Percentiles rank a stretch among this genome's conserved stretches.
These are phyloP conservation scores for sunflower (Helianthus annuus) DNA, from an alignment of 129 eudicot genomes.

Conservation along the genomic window HanXRQr2.0-SUNRISE NC_035445.2:80090957-80091456, in stretches of 20 bases:
- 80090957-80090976: neutral
- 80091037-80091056: slow-evolving; percentile 43
- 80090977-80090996: neutral
- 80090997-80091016: slow-evolving; percentile 57
- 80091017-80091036: slow-evolving; percentile 56
- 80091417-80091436: neutral
- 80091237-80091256: slow-evolving; percentile 14
- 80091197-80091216: slow-evolving; percentile 31
- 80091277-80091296: neutral
- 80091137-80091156: slow-evolving; percentile 44
- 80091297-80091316: slow-evolving; percentile 1
- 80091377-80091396: slow-evolving; percentile 13
- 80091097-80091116: slow-evolving; percentile 54
- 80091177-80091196: slow-evolving; percentile 14
- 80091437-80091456: too few relatives aligned
- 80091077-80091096: slow-evolving; percentile 52
- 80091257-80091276: neutral
- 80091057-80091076: slow-evolving; percentile 41
- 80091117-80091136: slow-evolving; percentile 51
- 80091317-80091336: slow-evolving; percentile 13
- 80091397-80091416: slow-evolving; percentile 17
- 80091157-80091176: slow-evolving; percentile 35
- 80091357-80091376: slow-evolving; percentile 12
- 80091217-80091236: slow-evolving; percentile 27
- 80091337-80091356: slow-evolving; percentile 26